Evolutionary conservation across 768 basidiomycete genomes (phyloP), one percentile per base, ranked within the genome.

Genomic region (Hypholoma sublateritium): DNA sequence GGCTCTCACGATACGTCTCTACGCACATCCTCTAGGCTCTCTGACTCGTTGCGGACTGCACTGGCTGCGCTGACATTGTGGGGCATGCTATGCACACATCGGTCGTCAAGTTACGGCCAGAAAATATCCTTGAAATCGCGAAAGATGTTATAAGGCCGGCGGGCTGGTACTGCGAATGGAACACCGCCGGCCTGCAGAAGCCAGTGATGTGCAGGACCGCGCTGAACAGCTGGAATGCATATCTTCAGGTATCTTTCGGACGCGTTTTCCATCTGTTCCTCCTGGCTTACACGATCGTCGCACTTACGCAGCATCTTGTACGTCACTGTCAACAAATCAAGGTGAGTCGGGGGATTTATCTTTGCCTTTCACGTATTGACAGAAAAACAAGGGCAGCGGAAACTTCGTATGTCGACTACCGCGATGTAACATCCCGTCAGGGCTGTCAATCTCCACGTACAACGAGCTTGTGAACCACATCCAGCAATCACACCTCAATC

Each of bases 91-190:
- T 65, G 64, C 55, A 32, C 45, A 58, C 47, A 51, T 59, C 62
- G 50, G 53, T 49, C 43, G 53, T 64, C 56, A 36, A 42, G 41
- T 46, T 67, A 53, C 51, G 56, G 21, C 56, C 56, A 47, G 62
- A 67, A 28, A 56, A 54, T 19, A 43, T 69, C 32, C n/a, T 70
- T 34, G 62, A 65, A 9, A 45, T 66, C 55, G 64, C 71, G 11
- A 70, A 66, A 60, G 60, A 70, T 58, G 55, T 65, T 16, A 55
- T 69, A 16, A 60, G 59, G 25, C 59, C 62, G 34, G 16, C 59
- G 11, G 61, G 61, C 9, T 62, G 59, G 60, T 54, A 46, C 13
- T 73, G 72, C 64, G 69, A 70, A 52, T 73, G 72, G 72, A 62
- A 60, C 48, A 37, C 41, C 32, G 48, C 49, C 5, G 32, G 55